Evolutionary conservation across 2,329 filamentous ascomycete species (phyloP), one percentile per base, ranked within the genome.

Genomic region (Graphilbum ipis-grandicollis): DNA sequence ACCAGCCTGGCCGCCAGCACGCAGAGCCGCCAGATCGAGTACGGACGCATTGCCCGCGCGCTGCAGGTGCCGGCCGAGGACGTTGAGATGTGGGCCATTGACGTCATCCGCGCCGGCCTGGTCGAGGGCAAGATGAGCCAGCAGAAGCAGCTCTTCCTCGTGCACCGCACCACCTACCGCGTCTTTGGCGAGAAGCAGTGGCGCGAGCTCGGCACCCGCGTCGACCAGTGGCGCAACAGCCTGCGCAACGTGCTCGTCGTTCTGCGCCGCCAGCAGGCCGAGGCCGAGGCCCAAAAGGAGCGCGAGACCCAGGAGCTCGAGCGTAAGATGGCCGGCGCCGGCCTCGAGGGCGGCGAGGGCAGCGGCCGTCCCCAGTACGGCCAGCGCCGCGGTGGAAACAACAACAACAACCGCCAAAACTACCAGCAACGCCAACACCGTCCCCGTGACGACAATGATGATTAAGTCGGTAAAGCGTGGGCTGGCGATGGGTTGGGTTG

Each of bases 161-260:
- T 98, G 43, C 90, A 98, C 68, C 77, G 90, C 55, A 84, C 84
- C 50, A 93, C 85, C 42, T 94, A 96, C 70, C 79, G 90, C 43
- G 86, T 94, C 38, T 98, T 98, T 52, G 84, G 84, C 48, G 84
- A 93, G 65, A 92, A 92, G 69, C 90, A 98, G 65, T 98, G 92
- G 85, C 75, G 81, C 48, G 88, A 98, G 65, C 79, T 98, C 37
- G 81, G 84, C 42, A 83, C 80, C 44, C 72, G 88, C 43, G 65
- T 98, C 50, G 86, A 93, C 60, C 81, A 85, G 56, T 96, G 88
- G 88, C 77, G 80, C 57, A 68, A 73, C 48, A 88, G 82, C 48
- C 65, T 96, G 50, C 70, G 74, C 52, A 75, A 73, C 47, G 85
- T 98, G 15, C 64, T 92, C 47, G 64, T 66, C 39, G 82, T 90